These are phyloP conservation scores for Kazachstania africana DNA, from an alignment of 805 yeast genomes.

Conservation along the genomic window DNA sequence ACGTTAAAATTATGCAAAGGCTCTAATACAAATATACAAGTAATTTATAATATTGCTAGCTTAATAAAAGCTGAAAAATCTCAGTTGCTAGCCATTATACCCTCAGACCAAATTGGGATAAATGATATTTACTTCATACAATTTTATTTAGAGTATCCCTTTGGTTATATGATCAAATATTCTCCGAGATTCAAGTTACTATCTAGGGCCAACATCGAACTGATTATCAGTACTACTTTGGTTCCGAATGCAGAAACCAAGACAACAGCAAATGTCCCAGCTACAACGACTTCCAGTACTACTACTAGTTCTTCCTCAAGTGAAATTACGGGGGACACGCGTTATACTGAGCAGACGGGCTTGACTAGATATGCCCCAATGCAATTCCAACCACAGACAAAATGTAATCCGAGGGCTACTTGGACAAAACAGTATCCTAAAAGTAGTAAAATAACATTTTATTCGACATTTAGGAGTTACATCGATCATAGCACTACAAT, in stretches of 20 bases:
- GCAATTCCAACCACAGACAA: constrained; percentile 78
- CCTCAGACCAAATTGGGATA: constrained; percentile 37
- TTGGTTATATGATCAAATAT: constrained; percentile 52
- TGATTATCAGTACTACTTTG: constrained; percentile 24
- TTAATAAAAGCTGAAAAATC: too few relatives aligned
- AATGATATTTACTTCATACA: constrained; percentile 66
- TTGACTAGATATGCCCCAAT: constrained; percentile 75
- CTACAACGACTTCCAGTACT: constrained; percentile 33
- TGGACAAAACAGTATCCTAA: constrained; percentile 62
- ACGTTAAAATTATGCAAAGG: too few relatives aligned
- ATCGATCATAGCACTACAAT: constrained; percentile 44
- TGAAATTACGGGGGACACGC: too few relatives aligned
- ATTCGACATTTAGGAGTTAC: constrained; percentile 30
- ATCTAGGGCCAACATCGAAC: constrained; percentile 47
- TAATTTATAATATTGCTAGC: too few relatives aligned
- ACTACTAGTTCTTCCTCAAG: constrained; percentile 56
- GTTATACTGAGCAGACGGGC: constrained; percentile 76
- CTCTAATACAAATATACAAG: too few relatives aligned
- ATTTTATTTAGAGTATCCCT: constrained; percentile 35
- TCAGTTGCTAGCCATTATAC: too few relatives aligned
- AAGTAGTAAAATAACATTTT: constrained; percentile 54
- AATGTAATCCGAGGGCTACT: constrained; percentile 45
- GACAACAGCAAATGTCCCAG: constrained; percentile 7
- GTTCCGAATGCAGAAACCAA: constrained; percentile 29
- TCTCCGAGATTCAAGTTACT: constrained; percentile 55